Conservation (phyloP, 495 filamentous ascomycete species). For the Neurospora sublineolata region DNA sequence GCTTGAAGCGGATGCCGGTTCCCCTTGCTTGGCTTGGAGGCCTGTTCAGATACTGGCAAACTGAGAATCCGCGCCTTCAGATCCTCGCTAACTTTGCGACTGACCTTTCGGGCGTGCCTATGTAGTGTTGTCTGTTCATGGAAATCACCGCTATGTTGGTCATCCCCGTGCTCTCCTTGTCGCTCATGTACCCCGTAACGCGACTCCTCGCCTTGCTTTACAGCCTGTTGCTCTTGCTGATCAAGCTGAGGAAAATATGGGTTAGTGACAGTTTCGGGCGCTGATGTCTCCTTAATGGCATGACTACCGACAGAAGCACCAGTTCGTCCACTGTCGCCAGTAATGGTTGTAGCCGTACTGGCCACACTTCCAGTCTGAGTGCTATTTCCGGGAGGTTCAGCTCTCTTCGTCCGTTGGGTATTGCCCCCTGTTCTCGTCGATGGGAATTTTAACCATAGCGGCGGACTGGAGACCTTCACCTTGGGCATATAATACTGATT, state of each 20-base stretch:
- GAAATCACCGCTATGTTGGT: not conserved
- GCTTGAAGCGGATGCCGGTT: not conserved
- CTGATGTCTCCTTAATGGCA: not conserved
- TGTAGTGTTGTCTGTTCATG: not conserved
- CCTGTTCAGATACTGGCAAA: not conserved
- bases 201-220: not conserved
- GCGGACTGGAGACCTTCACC: slow-evolving; percentile 22
- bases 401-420: not conserved
- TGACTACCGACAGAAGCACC: not conserved
- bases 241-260: not conserved
- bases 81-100: not conserved
- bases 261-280: not conserved
- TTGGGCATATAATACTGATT: slow-evolving; percentile 7
- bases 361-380: not conserved
- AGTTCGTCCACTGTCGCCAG: not conserved
- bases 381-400: not conserved
- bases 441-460: slow-evolving; percentile 23
- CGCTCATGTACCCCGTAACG: not conserved
- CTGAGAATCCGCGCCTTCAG: not conserved
- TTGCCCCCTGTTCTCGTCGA: slow-evolving; percentile 17
- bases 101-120: not conserved
- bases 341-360: not conserved
- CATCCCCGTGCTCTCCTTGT: not conserved
- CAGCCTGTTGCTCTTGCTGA: not conserved
- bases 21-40: not conserved